Evolutionary conservation across 202 grass and related monocot species (phyloP).

Genomic region (Hordeum pubiflorum): DNA sequence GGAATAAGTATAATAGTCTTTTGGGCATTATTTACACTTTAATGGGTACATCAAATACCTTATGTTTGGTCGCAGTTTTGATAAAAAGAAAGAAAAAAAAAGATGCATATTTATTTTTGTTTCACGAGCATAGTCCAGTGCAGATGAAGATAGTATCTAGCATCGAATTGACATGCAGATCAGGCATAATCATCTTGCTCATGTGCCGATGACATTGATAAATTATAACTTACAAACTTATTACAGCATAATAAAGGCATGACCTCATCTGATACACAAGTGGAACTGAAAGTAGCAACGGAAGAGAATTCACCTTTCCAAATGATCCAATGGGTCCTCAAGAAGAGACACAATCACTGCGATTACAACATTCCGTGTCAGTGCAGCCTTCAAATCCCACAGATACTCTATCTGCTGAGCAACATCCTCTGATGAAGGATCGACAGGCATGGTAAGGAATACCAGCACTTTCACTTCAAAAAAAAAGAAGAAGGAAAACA

Average conservation of each 20-base stretch:
- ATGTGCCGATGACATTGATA: background rate
- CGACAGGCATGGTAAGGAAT: conserved; percentile 89
- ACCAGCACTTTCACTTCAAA: conserved; percentile 89
- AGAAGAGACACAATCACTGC: conserved; percentile 85
- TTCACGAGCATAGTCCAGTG: background rate
- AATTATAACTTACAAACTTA: background rate
- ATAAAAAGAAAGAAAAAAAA: background rate
- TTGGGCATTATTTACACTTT: background rate
- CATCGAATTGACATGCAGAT: background rate
- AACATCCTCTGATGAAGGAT: conserved; percentile 59
- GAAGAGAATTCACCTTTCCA: conserved; percentile 61
- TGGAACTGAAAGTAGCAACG: background rate
- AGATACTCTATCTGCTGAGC: conserved; percentile 85
- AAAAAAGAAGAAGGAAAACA: background rate
- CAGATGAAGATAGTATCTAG: background rate
- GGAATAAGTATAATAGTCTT: background rate
- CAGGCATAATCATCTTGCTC: background rate
- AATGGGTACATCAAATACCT: background rate
- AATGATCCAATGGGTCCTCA: conserved; percentile 76
- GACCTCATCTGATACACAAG: background rate
- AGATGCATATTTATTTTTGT: background rate
- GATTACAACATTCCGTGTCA: conserved; percentile 50
- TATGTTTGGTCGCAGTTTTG: background rate
- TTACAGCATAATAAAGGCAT: background rate
- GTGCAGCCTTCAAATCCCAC: conserved; percentile 82